These are phyloP conservation scores for Monilinia fructigena DNA, from an alignment of 2,329 filamentous ascomycete species.

Conservation along the genomic window DNA sequence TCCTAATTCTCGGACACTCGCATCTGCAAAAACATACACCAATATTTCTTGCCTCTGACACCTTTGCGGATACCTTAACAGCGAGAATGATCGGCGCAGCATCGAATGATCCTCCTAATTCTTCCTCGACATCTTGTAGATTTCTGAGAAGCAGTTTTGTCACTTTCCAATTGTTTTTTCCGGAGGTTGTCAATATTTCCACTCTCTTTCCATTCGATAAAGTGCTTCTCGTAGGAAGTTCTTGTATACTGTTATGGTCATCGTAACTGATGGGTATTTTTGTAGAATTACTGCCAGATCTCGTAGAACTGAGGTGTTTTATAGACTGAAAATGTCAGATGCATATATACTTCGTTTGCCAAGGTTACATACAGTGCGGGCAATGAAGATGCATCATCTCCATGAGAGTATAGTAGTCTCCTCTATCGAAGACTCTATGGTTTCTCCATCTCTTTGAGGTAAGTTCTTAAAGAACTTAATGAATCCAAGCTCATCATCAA, in stretches of 20 bases:
- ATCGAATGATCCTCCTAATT: conserved; percentile 85
- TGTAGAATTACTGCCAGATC: conserved; percentile 81
- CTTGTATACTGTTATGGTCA: conserved; percentile 91
- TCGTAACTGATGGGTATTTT: conserved; percentile 88
- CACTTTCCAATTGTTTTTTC: conserved; percentile 89
- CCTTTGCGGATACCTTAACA: conserved; percentile 88
- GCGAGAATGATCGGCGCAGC: conserved; percentile 91
- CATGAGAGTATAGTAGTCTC: conserved; percentile 95
- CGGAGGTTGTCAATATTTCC: conserved; percentile 80
- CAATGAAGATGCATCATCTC: conserved; percentile 82
- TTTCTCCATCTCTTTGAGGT: conserved; percentile 66
- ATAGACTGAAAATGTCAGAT: conserved; percentile 62
- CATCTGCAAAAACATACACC: conserved; percentile 98
- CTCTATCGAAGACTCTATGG: conserved; percentile 90
- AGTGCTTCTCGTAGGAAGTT: conserved; percentile 94
- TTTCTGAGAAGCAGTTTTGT: conserved; percentile 92
- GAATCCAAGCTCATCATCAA: conserved; percentile 96
- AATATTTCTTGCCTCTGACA: conserved; percentile 77
- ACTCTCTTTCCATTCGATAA: conserved; percentile 85
- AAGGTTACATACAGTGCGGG: conserved; percentile 59
- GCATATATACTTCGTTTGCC: not conserved
- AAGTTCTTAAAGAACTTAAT: conserved; percentile 95
- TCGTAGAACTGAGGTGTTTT: conserved; percentile 95
- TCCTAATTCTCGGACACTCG: conserved; percentile 89
- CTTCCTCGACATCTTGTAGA: conserved; percentile 93